phyloP scores from a whole-genome alignment of 1,284 basidiomycete genomes.

The Hortiboletus rubellus region DNA sequence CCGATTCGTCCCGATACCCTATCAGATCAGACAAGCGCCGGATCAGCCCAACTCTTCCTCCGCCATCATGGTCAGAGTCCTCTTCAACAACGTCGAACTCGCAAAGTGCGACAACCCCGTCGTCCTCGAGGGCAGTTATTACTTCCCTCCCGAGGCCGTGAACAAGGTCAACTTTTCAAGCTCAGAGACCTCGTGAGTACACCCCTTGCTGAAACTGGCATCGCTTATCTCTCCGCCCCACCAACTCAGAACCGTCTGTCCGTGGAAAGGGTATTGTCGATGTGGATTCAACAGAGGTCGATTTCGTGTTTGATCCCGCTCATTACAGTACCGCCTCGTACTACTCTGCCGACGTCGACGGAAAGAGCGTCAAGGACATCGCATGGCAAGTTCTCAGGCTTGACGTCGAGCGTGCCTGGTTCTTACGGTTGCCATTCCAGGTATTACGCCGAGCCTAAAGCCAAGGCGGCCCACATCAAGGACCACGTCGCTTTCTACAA shows the following conservation, averaged over 20 bases:
- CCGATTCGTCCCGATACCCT: not conserved
- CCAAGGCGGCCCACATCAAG: constrained; percentile 56
- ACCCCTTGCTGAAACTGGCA: not conserved
- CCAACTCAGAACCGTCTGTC: constrained; percentile 49
- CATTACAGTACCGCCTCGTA: constrained; percentile 56
- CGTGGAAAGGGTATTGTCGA: constrained; percentile 62
- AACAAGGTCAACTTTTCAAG: constrained; percentile 42
- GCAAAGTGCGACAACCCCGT: constrained; percentile 56
- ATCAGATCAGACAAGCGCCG: constrained; percentile 2
- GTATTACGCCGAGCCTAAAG: constrained; percentile 59
- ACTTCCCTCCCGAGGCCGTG: constrained; percentile 61
- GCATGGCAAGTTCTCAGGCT: constrained; percentile 51
- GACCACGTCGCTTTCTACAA: constrained; percentile 68
- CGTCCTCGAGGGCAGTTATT: constrained; percentile 63
- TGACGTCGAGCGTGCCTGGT: not conserved
- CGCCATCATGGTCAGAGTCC: constrained; percentile 47
- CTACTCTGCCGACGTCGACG: constrained; percentile 53
- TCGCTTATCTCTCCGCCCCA: not conserved
- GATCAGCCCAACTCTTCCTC: not conserved
- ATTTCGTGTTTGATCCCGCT: constrained; percentile 3
- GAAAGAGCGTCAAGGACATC: constrained; percentile 50
- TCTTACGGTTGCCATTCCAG: constrained; percentile 34
- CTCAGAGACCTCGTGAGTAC: constrained; percentile 52
- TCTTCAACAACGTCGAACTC: constrained; percentile 51
- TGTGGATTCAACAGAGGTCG: not conserved